Evolutionary conservation across 257 asterid species (phyloP), one percentile per base, ranked within the genome.

Genomic region (Ocimum tenuiflorum): DNA sequence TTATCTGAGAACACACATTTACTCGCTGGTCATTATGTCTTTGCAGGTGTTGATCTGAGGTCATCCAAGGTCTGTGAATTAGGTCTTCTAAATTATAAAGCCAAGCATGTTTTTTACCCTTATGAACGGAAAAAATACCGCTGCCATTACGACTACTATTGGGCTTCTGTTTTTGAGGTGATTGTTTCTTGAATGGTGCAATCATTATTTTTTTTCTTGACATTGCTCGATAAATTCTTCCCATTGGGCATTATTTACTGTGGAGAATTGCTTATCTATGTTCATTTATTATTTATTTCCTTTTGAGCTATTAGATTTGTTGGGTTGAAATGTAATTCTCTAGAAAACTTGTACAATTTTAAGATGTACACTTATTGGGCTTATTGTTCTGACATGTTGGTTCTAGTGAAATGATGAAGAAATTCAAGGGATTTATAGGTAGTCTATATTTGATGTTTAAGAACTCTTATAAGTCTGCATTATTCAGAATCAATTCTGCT

Each of bases 161-260:
- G 97, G 99, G 96, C 99, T 66, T 88, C 99, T 72, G 89, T 92
- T 12, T 88, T 92, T 77, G 78, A 92, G 99, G 99, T 92, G 75
- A 74, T 69, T 51, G 61, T 69, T 57, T 66, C 20, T 74, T 52
- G 65, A 52, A 18, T 38, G 55, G 45, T 64, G 52, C 38, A 41
- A 53, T 27, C 2, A 49, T 13, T 45, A n/a, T 46, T 23, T 18
- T 20, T 20, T 22, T 47, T 63, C 13, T 22, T 47, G 27, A 15
- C 10, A 5, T 51, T 58, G 69, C 66, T 27, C 59, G 53, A 51
- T 68, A 35, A 15, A 52, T 65, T 18, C 42, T 43, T 31, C 19
- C 29, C 39, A 10, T 24, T 41, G 42, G 60, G 11, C 27, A 50
- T 42, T 8, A 24, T 13, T 48, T 55, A 22, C 4, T 65, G 46